Conservation (phyloP, 1,284 basidiomycete species). For the Leccinum huronense region DNA sequence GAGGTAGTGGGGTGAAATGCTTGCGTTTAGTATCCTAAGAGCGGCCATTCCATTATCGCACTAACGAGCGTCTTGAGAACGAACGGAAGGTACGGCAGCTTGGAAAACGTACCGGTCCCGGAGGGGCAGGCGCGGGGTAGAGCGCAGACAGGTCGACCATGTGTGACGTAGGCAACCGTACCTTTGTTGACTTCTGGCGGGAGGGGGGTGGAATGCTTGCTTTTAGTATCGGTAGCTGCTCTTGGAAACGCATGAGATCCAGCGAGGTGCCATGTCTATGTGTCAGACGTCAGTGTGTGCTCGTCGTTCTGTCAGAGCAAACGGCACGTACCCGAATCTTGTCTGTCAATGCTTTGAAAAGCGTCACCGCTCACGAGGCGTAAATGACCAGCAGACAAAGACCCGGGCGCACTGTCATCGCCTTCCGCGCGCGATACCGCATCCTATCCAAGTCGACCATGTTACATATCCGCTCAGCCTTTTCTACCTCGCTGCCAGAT, state of each 20-base stretch:
- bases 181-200: conserved; percentile 14
- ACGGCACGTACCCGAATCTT: conserved; percentile 63
- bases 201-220: conserved; percentile 57
- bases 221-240: conserved; percentile 70
- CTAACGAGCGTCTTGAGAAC: conserved; percentile 83
- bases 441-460: neutral
- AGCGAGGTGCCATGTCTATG: conserved; percentile 74
- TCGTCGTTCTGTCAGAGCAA: neutral
- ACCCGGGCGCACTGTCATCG: neutral
- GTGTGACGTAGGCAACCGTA: conserved; percentile 32
- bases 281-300: conserved; percentile 4
- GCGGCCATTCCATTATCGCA: conserved; percentile 56
- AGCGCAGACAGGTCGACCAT: conserved; percentile 45
- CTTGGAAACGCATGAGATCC: conserved; percentile 77
- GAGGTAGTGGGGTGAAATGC: no score
- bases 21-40: no score
- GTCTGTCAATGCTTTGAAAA: conserved; percentile 28
- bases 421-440: no score
- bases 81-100: conserved; percentile 81
- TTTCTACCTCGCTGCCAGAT: neutral
- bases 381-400: no score
- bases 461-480: conserved; percentile 3
- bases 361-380: no score
- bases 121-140: conserved; percentile 38
- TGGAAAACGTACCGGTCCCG: conserved; percentile 48